A percentile compares a stretch with the other conserved stretches of the same genome.
Conservation (phyloP, 257 asterid genomes). For the Striga asiatica region DNA sequence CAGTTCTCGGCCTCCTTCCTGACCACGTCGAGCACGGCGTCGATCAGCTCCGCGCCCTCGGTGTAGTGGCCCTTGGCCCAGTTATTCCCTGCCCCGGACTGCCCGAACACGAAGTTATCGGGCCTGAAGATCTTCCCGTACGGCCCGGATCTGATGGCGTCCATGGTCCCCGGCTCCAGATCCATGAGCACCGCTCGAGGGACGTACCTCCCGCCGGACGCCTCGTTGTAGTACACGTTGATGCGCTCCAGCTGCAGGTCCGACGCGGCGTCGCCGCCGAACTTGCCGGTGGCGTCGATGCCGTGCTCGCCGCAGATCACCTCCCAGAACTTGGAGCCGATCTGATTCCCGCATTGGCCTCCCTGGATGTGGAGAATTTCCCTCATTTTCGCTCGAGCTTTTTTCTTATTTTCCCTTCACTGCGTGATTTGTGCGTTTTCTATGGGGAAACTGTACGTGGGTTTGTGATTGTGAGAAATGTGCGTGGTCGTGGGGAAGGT, state of each 20-base stretch:
- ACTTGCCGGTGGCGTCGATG: constrained; percentile 74
- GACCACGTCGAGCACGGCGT: constrained; percentile 71
- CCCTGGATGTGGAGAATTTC: too few relatives aligned
- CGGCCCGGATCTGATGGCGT: constrained; percentile 77
- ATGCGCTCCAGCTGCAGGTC: constrained; percentile 80
- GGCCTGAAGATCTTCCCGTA: constrained; percentile 36
- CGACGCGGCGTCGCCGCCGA: constrained; percentile 63
- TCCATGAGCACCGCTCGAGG: constrained; percentile 94
- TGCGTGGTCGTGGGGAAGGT: too few relatives aligned
- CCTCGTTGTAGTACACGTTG: constrained; percentile 76
- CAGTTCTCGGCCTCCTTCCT: constrained; percentile 77
- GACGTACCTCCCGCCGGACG: constrained; percentile 42
- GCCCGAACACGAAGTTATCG: too few relatives aligned
- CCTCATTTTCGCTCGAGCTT: constrained; percentile 71
- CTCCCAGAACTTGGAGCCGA: constrained; percentile 45
- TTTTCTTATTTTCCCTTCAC: too few relatives aligned
- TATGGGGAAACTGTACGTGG: too few relatives aligned
- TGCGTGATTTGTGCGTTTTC: too few relatives aligned
- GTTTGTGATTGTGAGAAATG: too few relatives aligned
- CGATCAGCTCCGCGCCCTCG: constrained; percentile 76
- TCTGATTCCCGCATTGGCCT: constrained; percentile 79
- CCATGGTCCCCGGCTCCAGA: constrained; percentile 90
- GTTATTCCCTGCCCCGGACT: too few relatives aligned
- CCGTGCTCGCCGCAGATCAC: too few relatives aligned
- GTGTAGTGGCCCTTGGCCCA: too few relatives aligned